Percentiles rank a stretch among this genome's conserved stretches.
Evolutionary conservation across 495 filamentous ascomycete species (phyloP).

Genomic region (Choiromyces venosus): DNA sequence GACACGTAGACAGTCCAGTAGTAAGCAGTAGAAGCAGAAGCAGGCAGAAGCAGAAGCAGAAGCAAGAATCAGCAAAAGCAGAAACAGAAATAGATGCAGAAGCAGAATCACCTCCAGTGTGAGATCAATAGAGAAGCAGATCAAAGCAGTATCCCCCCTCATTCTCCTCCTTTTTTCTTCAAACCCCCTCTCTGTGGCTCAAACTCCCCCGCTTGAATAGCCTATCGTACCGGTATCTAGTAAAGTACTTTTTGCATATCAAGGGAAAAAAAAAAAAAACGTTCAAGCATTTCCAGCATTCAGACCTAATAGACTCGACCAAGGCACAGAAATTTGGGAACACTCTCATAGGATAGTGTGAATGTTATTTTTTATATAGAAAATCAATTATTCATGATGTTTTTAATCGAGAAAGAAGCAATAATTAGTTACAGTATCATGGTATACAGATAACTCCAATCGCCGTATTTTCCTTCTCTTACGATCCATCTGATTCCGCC

Average conservation of each 20-base stretch:
- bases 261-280: no score
- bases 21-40: neutral
- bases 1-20: conserved; percentile 33
- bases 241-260: conserved; percentile 13
- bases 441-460: conserved; percentile 15
- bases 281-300: neutral
- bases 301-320: neutral
- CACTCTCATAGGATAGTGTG: neutral
- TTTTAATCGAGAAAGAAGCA: neutral
- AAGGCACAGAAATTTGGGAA: neutral
- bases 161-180: neutral
- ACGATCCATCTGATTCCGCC: conserved; percentile 33
- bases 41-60: neutral
- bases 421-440: neutral
- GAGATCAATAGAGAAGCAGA: conserved; percentile 9
- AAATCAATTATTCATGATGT: neutral
- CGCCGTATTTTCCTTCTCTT: conserved; percentile 29
- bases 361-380: neutral
- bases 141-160: conserved; percentile 11
- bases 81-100: neutral
- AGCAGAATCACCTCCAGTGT: neutral
- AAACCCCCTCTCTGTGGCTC: neutral
- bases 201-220: conserved; percentile 6
- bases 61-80: neutral
- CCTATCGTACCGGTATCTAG: conserved; percentile 16